Conservation (phyloP, 139 green algal genomes). For the Chlorella ohadii region DNA sequence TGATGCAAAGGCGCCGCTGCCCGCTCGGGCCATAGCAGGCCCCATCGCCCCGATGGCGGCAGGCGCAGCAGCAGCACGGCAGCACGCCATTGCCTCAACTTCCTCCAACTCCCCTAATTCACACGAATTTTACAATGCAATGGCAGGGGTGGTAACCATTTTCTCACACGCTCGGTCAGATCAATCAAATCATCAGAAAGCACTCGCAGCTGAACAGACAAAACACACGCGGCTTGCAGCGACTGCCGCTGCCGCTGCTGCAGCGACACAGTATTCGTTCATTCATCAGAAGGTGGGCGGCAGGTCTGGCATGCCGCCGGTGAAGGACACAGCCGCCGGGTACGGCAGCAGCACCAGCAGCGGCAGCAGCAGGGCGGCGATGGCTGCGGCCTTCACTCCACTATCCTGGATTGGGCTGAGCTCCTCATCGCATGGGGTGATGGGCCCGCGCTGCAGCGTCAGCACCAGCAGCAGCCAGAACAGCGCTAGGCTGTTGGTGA, state of each 20-base stretch:
- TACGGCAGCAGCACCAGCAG: slow-evolving; percentile 79
- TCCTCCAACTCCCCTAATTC: too few relatives aligned
- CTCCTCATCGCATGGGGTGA: slow-evolving; percentile 67
- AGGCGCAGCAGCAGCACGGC: too few relatives aligned
- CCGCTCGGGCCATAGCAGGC: too few relatives aligned
- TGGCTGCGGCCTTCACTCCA: slow-evolving; percentile 14
- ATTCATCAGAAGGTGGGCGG: slow-evolving; percentile 27
- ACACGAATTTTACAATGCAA: too few relatives aligned
- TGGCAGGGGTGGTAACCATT: too few relatives aligned
- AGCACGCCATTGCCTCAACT: too few relatives aligned
- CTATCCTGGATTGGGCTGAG: slow-evolving; percentile 22
- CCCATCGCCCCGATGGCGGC: too few relatives aligned
- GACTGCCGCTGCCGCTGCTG: too few relatives aligned
- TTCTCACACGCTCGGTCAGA: not conserved
- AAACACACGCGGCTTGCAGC: not conserved
- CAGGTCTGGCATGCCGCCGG: slow-evolving; percentile 18
- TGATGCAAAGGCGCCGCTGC: too few relatives aligned
- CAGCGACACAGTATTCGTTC: too few relatives aligned
- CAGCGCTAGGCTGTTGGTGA: slow-evolving; percentile 70
- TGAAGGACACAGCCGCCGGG: slow-evolving; percentile 39
- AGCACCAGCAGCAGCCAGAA: slow-evolving; percentile 86
- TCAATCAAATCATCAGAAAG: not conserved
- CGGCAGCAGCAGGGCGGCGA: slow-evolving; percentile 62
- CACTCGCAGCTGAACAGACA: too few relatives aligned
- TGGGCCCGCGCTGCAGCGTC: slow-evolving; percentile 77